Evolutionary conservation across 1,284 basidiomycete genomes (phyloP), one percentile per base, ranked within the genome.

Genomic region (Rhodotorula glutinis): DNA sequence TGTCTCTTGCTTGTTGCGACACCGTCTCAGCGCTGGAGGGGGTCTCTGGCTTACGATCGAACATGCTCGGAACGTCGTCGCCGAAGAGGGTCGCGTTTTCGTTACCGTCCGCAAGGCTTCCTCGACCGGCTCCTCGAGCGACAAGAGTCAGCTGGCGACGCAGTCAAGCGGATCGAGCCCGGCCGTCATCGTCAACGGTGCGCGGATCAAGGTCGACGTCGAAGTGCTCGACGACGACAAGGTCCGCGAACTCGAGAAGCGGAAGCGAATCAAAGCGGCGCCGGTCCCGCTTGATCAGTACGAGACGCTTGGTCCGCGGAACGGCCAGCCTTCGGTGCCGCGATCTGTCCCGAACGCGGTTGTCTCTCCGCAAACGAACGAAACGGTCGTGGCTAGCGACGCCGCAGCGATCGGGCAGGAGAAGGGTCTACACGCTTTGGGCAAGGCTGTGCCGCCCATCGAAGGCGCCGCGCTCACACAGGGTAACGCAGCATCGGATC

Each of bases 21-120:
- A 98, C 79, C 85, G 88, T 25, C 82, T 98, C 16, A 92, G 92
- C 16, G 88, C 88, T 51, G 95, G 94, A 4, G 94, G 96, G 13
- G 95, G 95, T 0, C 80, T 97, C n/a, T 99, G 96, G 96, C 80
- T 98, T 29, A 95, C 92, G 0, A 83, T 98, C 73, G 90, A 88
- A 33, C 95, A 98, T 74, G 90, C 93, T 69, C 85, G 87, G 4
- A 14, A n/a, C 2, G 27, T 46, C 30, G 56, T 65, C 41, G 52
- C 53, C 9, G 81, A 86, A 53, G 69, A 63, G 5, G 69, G 69
- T 7, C 55, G 58, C 27, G 85, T 85, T 2, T 86, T 90, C 65
- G 76, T 82, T 33, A 80, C 79, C 2, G 87, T 97, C 11, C 84
- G 90, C 19, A 84, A 88, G n/a, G 58, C 25, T 7, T 19, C 29